Conservation (phyloP, 1,284 basidiomycete species). For the Volvariella surrecta region DNA sequence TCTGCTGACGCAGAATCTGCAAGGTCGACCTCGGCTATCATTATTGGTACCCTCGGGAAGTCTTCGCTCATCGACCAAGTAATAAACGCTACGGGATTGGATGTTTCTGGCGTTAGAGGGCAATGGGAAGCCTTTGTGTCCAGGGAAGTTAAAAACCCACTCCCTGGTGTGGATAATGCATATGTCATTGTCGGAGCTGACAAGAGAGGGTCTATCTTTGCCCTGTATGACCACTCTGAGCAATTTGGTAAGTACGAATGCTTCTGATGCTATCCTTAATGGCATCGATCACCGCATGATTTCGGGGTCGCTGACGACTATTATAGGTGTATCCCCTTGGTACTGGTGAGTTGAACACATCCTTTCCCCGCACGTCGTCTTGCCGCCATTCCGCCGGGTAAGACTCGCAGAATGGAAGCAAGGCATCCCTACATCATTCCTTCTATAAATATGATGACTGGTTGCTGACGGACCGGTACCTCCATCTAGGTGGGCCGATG, state of each 20-base stretch:
- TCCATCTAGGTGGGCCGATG: constrained; percentile 55
- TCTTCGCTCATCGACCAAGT: constrained; percentile 49
- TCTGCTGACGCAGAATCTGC: background rate
- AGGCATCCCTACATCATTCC: background rate
- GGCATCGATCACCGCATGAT: background rate
- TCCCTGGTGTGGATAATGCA: constrained; percentile 48
- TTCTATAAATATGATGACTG: background rate
- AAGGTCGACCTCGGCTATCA: constrained; percentile 24
- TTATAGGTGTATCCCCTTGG: constrained; percentile 53
- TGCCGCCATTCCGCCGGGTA: background rate
- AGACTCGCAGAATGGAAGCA: background rate
- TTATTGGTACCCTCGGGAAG: constrained; percentile 59
- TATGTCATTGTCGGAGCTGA: constrained; percentile 63
- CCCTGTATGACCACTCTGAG: constrained; percentile 63
- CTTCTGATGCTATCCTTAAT: background rate
- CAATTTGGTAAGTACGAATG: constrained; percentile 44
- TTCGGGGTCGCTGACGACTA: background rate
- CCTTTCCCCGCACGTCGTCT: background rate
- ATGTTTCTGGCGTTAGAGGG: constrained; percentile 48
- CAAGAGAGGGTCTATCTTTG: constrained; percentile 61
- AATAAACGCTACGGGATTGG: constrained; percentile 42
- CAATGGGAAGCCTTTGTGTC: constrained; percentile 59
- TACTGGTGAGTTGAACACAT: constrained; percentile 37
- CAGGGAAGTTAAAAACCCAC: constrained; percentile 42
- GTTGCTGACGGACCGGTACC: background rate